A percentile compares a stretch with the other conserved stretches of the same genome.
These are phyloP conservation scores for Flaveria sonorensis DNA, from an alignment of 129 eudicot species.

Conservation along the genomic window DNA sequence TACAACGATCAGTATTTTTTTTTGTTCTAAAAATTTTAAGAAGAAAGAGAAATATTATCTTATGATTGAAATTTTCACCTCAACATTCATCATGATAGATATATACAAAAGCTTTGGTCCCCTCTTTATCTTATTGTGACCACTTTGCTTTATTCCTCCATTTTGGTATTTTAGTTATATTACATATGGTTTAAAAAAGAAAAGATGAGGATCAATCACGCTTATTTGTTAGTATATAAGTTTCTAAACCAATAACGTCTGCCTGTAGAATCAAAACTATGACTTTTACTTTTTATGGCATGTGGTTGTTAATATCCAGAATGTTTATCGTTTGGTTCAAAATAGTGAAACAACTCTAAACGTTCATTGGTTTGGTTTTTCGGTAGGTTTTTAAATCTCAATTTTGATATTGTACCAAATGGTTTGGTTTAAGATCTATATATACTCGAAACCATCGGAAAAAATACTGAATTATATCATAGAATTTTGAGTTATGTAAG, in stretches of 20 bases:
- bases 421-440: too few relatives aligned
- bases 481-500: too few relatives aligned
- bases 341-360: too few relatives aligned
- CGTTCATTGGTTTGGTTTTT: too few relatives aligned
- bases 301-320: background rate
- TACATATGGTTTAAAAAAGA: conserved; percentile 17
- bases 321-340: too few relatives aligned
- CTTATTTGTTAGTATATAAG: background rate
- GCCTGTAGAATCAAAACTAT: background rate
- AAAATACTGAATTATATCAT: too few relatives aligned
- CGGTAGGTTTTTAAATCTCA: too few relatives aligned
- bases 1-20: background rate
- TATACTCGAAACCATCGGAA: too few relatives aligned
- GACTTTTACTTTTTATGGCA: background rate
- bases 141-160: conserved; percentile 34
- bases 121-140: conserved; percentile 40
- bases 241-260: background rate
- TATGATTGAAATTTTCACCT: background rate
- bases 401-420: too few relatives aligned
- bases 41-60: background rate
- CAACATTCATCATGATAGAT: conserved; percentile 16
- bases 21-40: background rate
- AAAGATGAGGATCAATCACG: background rate
- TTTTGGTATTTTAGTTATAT: conserved; percentile 13
- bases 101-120: conserved; percentile 36